Conservation (phyloP, 225 moss, liverwort and hornwort genomes). For the Marchantia paleacea region DNA sequence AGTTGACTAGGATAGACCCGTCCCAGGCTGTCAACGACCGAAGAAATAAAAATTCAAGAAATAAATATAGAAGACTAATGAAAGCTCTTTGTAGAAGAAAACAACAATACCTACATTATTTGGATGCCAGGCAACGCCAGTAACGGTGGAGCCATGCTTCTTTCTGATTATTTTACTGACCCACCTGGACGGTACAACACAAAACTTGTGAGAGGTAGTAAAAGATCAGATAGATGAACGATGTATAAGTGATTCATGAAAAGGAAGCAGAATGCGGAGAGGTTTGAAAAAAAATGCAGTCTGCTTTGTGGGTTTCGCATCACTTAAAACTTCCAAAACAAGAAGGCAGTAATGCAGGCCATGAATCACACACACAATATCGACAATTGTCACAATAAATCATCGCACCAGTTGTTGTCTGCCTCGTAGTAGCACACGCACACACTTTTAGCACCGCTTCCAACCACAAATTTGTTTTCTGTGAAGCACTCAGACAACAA, state of each 20-base stretch:
- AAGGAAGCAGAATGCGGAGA: background rate
- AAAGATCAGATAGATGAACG: background rate
- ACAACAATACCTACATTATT: slow-evolving; percentile 64
- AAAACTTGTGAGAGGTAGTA: background rate
- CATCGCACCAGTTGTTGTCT: slow-evolving; percentile 85
- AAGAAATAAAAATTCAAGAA: too few species aligned
- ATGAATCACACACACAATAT: background rate
- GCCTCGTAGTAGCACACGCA: slow-evolving; percentile 99
- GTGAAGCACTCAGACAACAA: slow-evolving; percentile 4
- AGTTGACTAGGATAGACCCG: too few species aligned
- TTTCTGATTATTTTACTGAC: slow-evolving; percentile 97
- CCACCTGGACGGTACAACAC: slow-evolving; percentile 63
- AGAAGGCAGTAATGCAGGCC: background rate
- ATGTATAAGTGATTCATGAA: background rate
- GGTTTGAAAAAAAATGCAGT: background rate
- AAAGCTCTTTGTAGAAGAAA: background rate
- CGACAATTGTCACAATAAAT: background rate
- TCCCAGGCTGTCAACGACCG: too few species aligned
- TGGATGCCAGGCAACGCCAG: slow-evolving; percentile 95
- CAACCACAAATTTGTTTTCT: slow-evolving; percentile 99
- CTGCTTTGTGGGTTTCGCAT: background rate
- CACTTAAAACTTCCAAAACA: background rate
- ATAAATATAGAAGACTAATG: too few species aligned
- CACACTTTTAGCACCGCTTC: slow-evolving; percentile 92
- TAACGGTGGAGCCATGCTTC: slow-evolving; percentile 90